Conservation (phyloP, 1,284 basidiomycete genomes). For the Cryptococcus sp. region DNA sequence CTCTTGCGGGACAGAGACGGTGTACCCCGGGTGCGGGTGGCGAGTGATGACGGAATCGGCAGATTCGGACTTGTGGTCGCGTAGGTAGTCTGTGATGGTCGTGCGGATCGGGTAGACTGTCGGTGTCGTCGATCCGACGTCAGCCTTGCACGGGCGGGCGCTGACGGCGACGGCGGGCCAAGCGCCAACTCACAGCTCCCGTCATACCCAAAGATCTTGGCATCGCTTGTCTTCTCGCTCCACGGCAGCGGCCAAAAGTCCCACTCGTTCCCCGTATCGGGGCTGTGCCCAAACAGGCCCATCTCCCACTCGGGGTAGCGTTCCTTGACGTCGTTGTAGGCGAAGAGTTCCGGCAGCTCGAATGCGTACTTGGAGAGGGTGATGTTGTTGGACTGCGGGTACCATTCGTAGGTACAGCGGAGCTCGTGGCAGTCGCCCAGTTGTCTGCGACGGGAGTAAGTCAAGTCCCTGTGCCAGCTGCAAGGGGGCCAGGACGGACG, state of each 20-base stretch:
- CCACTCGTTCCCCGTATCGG: conserved; percentile 49
- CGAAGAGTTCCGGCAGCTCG: conserved; percentile 48
- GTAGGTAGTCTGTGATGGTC: conserved; percentile 32
- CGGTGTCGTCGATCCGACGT: background rate
- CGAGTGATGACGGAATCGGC: conserved; percentile 25
- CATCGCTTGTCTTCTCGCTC: conserved; percentile 35
- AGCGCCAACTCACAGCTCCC: conserved; percentile 38
- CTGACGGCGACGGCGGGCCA: background rate
- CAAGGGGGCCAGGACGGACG: conserved; percentile 10
- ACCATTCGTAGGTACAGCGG: conserved; percentile 48
- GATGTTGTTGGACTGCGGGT: conserved; percentile 47
- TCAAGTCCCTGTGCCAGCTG: background rate
- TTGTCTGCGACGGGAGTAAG: conserved; percentile 28
- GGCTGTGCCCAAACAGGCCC: conserved; percentile 48
- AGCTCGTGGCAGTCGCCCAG: conserved; percentile 46
- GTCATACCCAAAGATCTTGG: conserved; percentile 47
- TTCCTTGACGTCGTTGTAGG: conserved; percentile 32
- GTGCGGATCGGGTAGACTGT: conserved; percentile 50
- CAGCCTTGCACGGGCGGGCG: background rate
- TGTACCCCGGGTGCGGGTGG: conserved; percentile 46
- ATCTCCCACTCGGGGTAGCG: conserved; percentile 40
- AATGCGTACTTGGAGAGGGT: conserved; percentile 51
- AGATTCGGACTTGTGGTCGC: conserved; percentile 7
- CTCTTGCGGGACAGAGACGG: conserved; percentile 27
- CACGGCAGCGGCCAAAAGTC: conserved; percentile 47